These are phyloP conservation scores for Sambucus nigra DNA, from an alignment of 129 eudicot genomes.

Conservation along the genomic window DNA sequence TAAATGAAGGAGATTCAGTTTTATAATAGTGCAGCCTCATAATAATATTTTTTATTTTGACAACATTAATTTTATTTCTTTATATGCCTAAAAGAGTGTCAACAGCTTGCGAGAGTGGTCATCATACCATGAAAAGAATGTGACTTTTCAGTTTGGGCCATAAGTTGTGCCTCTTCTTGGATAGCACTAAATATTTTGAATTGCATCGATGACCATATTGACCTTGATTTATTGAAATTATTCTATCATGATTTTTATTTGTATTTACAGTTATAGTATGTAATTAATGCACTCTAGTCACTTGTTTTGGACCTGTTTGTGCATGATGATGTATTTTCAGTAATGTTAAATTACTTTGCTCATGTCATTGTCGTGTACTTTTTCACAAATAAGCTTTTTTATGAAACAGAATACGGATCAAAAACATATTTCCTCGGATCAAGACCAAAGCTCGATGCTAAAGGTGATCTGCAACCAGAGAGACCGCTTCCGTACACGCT, in stretches of 20 bases:
- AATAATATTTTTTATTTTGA: too few relatives aligned
- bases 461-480: conserved; percentile 98
- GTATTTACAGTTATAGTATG: background rate
- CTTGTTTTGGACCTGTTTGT: background rate
- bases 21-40: too few relatives aligned
- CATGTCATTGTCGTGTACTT: background rate
- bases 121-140: too few relatives aligned
- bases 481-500: conserved; percentile 89
- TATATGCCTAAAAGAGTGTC: too few relatives aligned
- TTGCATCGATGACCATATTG: background rate
- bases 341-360: background rate
- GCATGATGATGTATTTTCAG: background rate
- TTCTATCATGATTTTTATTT: too few relatives aligned
- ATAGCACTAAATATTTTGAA: too few relatives aligned
- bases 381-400: conserved; percentile 4
- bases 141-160: too few relatives aligned
- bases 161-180: too few relatives aligned
- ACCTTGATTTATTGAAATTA: background rate
- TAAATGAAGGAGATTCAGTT: too few relatives aligned
- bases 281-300: too few relatives aligned
- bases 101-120: too few relatives aligned
- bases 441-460: conserved; percentile 97
- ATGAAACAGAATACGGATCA: conserved; percentile 59
- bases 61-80: too few relatives aligned
- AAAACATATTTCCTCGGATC: conserved; percentile 59